Evolutionary conservation across 202 grass and related monocot genomes (phyloP).

Genomic region (Bolboschoenoplectus hybrid): DNA sequence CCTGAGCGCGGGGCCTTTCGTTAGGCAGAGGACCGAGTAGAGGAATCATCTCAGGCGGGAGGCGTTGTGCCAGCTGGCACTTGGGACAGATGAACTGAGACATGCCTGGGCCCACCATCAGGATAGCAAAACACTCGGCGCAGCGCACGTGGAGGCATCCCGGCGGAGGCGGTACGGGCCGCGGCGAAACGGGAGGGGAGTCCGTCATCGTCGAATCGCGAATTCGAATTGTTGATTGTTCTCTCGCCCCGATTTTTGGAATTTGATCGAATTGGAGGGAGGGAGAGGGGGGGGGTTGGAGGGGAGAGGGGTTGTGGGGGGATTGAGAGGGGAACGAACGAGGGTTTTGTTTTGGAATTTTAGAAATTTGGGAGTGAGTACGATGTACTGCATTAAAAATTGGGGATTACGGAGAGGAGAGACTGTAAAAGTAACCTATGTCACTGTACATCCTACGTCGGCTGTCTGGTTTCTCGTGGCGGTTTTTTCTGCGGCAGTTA

Average conservation of each 20-base stretch:
- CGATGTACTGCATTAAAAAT: not conserved
- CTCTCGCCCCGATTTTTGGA: not conserved
- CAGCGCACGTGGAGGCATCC: slow-evolving; percentile 74
- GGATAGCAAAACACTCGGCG: slow-evolving; percentile 74
- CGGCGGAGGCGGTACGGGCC: slow-evolving; percentile 35
- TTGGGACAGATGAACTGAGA: slow-evolving; percentile 96
- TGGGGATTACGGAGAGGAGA: not conserved
- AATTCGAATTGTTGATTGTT: not conserved
- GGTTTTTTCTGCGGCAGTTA: not conserved
- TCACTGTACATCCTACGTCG: not conserved
- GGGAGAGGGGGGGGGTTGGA: not conserved
- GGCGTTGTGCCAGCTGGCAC: slow-evolving; percentile 81
- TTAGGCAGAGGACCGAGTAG: slow-evolving; percentile 38
- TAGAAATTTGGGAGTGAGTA: not conserved
- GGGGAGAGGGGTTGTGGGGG: not conserved
- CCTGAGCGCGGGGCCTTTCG: slow-evolving; percentile 47
- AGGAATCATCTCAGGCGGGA: slow-evolving; percentile 71
- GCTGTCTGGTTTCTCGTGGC: not conserved
- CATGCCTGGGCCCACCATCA: slow-evolving; percentile 80
- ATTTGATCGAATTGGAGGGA: slow-evolving; percentile 31
- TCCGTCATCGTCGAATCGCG: not conserved
- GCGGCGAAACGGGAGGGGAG: slow-evolving; percentile 50
- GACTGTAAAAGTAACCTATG: not conserved
- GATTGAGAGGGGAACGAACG: not conserved
- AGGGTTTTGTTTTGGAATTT: slow-evolving; percentile 33